Evolutionary conservation across 768 basidiomycete genomes (phyloP), one percentile per base, ranked within the genome.

Genomic region (Phlegmacium glaucopus): DNA sequence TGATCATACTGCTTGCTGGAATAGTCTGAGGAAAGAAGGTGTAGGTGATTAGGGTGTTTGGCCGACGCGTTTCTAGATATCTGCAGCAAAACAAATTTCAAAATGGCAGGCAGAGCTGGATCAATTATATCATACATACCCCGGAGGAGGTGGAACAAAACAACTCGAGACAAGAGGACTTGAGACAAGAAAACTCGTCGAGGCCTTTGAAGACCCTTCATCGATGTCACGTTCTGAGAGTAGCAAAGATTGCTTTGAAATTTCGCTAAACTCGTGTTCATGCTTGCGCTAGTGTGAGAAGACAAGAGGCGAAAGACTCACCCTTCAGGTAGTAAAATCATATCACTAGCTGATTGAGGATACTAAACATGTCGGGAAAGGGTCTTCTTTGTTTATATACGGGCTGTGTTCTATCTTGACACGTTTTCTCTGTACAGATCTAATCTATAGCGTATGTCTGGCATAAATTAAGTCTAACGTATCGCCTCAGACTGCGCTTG

Each of bases 1-100:
- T 56, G 4, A 68, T 56, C 72, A 74, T 75, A 37, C 64, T 64
- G 45, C 72, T 74, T 4, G 65, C 58, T 7, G 65, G 65, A n/a
- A 51, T 57, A 8, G 46, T 56, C 48, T 66, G 64, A 4, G 69
- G 72, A 37, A 59, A 58, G 53, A 73, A 74, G 6, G 61, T 63
- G 45, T 74, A 75, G n/a, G 64, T 69, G 47, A 72, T 62, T n/a
- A 54, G 55, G 15, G 61, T 54, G 18, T 47, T 50, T 9, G 53
- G 55, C 17, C 46, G 49, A 32, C 26, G 37, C 16, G 36, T 17
- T 30, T 47, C 45, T 9, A 39, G 34, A 28, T 50, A 54, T 15
- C 54, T 55, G 10, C 16, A 25, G 39, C 18, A 12, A 6, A 13
- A 12, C 39, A 17, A 40, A 40, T 40, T n/a, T 25, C 18, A 12